Percentiles rank a stretch among this genome's conserved stretches.
Evolutionary conservation across 257 asterid genomes (phyloP).

Genomic region (Osmanthus fragrans): DNA sequence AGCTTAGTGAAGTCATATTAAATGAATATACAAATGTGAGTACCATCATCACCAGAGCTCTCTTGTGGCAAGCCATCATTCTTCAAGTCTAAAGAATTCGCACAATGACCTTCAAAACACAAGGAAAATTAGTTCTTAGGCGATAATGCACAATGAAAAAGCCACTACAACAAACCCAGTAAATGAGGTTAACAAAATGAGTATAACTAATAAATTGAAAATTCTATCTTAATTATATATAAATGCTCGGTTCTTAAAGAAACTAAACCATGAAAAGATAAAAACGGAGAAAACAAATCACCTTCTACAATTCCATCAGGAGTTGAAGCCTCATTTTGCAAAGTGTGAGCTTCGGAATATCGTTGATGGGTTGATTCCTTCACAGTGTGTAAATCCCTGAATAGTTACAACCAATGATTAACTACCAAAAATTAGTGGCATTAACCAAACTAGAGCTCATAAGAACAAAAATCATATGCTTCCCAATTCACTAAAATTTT

Average conservation of each 20-base stretch:
- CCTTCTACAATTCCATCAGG: constrained; percentile 25
- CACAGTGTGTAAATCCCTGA: constrained; percentile 38
- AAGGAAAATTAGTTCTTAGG: constrained; percentile 21
- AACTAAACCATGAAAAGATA: not conserved
- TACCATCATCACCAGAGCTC: constrained; percentile 57
- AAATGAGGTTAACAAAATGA: not conserved
- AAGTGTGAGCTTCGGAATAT: constrained; percentile 20
- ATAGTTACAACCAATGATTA: constrained; percentile 14
- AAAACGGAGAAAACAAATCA: constrained; percentile 33
- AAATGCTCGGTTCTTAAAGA: not conserved
- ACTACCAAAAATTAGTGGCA: constrained; percentile 16
- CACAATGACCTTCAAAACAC: constrained; percentile 36
- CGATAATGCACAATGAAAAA: not conserved
- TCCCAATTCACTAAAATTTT: not conserved
- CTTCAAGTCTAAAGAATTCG: constrained; percentile 27
- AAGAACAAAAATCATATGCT: not conserved
- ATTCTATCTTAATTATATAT: not conserved
- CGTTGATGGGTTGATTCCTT: constrained; percentile 30
- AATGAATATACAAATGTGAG: not conserved
- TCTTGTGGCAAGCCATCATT: constrained; percentile 36
- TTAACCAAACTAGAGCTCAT: constrained; percentile 2
- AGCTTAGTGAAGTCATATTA: not conserved
- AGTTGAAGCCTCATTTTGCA: constrained; percentile 28
- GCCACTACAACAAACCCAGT: constrained; percentile 7
- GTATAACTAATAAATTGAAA: not conserved